Evolutionary conservation across 1,284 basidiomycete species (phyloP).

Genomic region (Ceratobasidium sp.): DNA sequence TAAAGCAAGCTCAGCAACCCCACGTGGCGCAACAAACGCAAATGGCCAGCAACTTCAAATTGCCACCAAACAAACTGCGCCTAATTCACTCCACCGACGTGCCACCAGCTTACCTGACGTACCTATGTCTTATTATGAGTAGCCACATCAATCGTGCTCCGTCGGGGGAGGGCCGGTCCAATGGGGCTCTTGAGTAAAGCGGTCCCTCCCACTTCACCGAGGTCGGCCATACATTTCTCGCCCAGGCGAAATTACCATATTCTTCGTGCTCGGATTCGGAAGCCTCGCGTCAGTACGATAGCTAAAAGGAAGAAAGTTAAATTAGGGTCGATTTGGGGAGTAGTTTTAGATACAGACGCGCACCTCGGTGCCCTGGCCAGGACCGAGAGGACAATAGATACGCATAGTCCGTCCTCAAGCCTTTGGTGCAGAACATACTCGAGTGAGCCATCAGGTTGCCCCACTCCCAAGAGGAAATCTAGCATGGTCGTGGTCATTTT

Average conservation of each 20-base stretch:
- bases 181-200: slow-evolving; percentile 55
- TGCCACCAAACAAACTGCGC: too few species aligned
- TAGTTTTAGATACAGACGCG: slow-evolving; percentile 45
- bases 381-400: slow-evolving; percentile 92
- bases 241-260: background rate
- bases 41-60: too few species aligned
- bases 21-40: too few species aligned
- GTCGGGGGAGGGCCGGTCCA: slow-evolving; percentile 67
- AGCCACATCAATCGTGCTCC: slow-evolving; percentile 82
- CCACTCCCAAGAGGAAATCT: slow-evolving; percentile 92
- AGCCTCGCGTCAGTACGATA: slow-evolving; percentile 70
- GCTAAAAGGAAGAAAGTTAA: slow-evolving; percentile 51
- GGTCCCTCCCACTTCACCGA: slow-evolving; percentile 69
- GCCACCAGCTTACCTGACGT: too few species aligned
- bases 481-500: slow-evolving; percentile 70
- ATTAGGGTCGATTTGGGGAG: too few species aligned
- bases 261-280: slow-evolving; percentile 33
- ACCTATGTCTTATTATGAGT: slow-evolving; percentile 68
- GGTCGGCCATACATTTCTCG: slow-evolving; percentile 45
- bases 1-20: too few species aligned
- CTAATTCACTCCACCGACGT: slow-evolving; percentile 31
- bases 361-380: slow-evolving; percentile 93
- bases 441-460: slow-evolving; percentile 87
- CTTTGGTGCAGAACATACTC: slow-evolving; percentile 50
- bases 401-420: slow-evolving; percentile 63